Conservation (phyloP, 1,139 yeast species). For the Yamadazyma diospyri region DNA sequence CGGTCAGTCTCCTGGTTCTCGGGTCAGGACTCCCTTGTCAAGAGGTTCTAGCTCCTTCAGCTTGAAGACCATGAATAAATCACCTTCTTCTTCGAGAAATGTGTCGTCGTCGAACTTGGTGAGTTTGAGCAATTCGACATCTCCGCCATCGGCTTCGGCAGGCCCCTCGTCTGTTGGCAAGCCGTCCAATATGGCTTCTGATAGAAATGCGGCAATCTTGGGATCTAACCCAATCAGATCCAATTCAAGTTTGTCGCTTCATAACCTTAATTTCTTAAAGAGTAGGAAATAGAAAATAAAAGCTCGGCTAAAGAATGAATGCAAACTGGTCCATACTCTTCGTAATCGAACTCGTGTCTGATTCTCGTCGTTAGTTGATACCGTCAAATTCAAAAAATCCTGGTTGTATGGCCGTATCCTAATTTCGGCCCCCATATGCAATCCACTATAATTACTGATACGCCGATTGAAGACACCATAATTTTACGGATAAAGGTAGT, state of each 20-base stretch:
- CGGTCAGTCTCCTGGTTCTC: constrained; percentile 3
- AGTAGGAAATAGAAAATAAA: constrained; percentile 21
- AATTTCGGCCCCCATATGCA: no score
- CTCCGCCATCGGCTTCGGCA: constrained; percentile 1
- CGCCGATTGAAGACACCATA: no score
- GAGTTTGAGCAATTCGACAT: constrained; percentile 4
- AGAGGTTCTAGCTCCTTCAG: constrained; percentile 21
- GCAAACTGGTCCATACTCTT: no score
- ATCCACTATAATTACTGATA: no score
- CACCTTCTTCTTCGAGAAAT: constrained; percentile 30
- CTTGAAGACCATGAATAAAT: constrained; percentile 19
- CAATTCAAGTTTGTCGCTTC: constrained; percentile 25
- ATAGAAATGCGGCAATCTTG: constrained; percentile 23
- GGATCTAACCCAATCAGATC: constrained; percentile 21
- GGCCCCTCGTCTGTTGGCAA: constrained; percentile 11
- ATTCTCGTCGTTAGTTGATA: no score
- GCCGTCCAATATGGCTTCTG: constrained; percentile 33
- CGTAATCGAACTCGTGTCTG: no score
- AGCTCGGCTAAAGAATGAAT: no score
- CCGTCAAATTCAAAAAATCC: no score
- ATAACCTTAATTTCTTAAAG: constrained; percentile 25
- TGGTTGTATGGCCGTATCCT: no score
- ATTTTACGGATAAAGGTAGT: no score
- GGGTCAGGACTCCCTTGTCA: constrained; percentile 13
- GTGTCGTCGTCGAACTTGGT: constrained; percentile 24